Base-by-base conservation (phyloP, 306 rosid genomes). In the Sicyos baderoa region DNA sequence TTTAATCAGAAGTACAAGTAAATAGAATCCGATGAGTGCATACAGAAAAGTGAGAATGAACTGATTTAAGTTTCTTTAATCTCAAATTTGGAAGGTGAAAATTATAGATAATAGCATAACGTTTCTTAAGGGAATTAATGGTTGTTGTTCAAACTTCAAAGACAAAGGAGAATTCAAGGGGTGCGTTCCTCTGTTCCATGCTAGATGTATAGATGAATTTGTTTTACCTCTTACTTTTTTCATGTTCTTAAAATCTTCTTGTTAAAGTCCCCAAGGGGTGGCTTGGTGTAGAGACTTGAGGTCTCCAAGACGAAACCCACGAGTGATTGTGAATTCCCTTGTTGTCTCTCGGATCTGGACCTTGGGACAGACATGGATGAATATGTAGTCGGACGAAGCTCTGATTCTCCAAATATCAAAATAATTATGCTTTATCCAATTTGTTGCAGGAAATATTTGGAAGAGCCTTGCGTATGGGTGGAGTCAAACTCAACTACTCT, bases 381-480 rank as follows among this genome's bases (percentile, higher is more conserved):
- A 6, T 35, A 35, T 35, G 42, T 35, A 35, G 8, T 35, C 7
- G 8, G 8, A 6, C 42, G 8, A 35, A 35, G 42, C 42, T 35
- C 8, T 6, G 6, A 27, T 27, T 27, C 32, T 27, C 32, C 32
- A 3, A 27, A 27, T 27, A 27, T 27, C 3, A 27, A 27, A 27
- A 27, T 1, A 27, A 27, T 1, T 65, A 21, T 42, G 13, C 54
- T 22, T 27, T 40, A 19, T 59, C 32, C 29, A 49, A 51, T 56
- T 59, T 57, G 58, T 45, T 74, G 71, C 77, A 92, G 98, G 93
- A 92, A 83, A 84, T 92, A 92, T 83, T 74, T 92, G 84, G 98
- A 89, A 82, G 95, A 83, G 71, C 86, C 85, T 23, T 89, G 98
- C 48, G 89, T 92, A 54, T 92, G 98, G 98, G 98, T 89, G 64